Evolutionary conservation across 2,329 filamentous ascomycete species (phyloP).

Genomic region (Apiospora pterosperma): DNA sequence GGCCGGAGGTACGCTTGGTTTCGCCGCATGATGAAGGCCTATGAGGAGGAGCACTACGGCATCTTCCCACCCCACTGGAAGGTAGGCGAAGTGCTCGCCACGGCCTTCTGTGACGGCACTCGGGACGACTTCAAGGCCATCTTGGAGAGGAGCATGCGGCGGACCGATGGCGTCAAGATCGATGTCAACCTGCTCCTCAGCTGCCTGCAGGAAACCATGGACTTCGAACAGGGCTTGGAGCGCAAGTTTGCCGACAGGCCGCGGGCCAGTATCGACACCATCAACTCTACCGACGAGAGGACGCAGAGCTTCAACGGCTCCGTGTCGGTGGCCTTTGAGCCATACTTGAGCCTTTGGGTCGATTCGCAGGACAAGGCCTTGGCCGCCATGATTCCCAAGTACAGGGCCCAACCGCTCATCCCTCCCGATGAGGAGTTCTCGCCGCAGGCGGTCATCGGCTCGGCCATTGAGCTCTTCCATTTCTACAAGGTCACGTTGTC

Average conservation of each 20-base stretch:
- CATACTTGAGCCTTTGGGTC: conserved; percentile 95
- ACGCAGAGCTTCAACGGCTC: conserved; percentile 79
- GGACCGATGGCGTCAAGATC: conserved; percentile 70
- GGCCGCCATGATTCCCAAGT: conserved; percentile 79
- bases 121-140: conserved; percentile 94
- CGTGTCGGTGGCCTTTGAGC: conserved; percentile 95
- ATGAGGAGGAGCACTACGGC: conserved; percentile 85
- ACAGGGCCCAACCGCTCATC: conserved; percentile 75
- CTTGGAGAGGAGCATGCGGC: conserved; percentile 80
- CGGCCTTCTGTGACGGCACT: conserved; percentile 92
- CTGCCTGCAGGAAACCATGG: conserved; percentile 90
- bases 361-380: conserved; percentile 92
- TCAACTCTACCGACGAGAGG: conserved; percentile 67
- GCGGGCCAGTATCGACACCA: conserved; percentile 83
- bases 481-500: conserved; percentile 92
- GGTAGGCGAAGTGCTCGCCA: conserved; percentile 84
- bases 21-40: conserved; percentile 89
- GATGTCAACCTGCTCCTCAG: conserved; percentile 87
- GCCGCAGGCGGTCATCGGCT: conserved; percentile 82
- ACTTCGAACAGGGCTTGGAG: conserved; percentile 93
- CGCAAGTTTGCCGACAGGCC: conserved; percentile 71
- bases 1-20: conserved; percentile 95
- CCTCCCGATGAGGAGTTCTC: conserved; percentile 89
- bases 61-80: conserved; percentile 89
- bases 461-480: conserved; percentile 94